These are phyloP conservation scores for Ceriops tagal DNA, from an alignment of 345 rosid genomes.

Conservation along the genomic window DNA sequence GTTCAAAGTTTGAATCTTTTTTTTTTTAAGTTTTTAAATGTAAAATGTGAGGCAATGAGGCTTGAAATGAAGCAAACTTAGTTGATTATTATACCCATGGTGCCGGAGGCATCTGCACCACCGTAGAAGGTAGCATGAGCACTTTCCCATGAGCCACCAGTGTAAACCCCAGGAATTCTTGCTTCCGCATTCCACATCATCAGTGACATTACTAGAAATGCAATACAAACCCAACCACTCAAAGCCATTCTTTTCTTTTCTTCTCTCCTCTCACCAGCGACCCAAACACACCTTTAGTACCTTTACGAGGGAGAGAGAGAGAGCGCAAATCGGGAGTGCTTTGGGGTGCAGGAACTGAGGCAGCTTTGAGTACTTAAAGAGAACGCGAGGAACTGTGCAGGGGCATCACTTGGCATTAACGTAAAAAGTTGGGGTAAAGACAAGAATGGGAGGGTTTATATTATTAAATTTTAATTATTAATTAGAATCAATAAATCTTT, in stretches of 20 bases:
- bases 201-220: conserved; percentile 3
- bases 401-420: conserved; percentile 13
- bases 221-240: neutral
- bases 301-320: neutral
- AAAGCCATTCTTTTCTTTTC: neutral
- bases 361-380: conserved; percentile 17
- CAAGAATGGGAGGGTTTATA: too few species aligned
- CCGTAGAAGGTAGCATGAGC: conserved; percentile 40
- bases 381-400: neutral
- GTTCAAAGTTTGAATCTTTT: too few species aligned
- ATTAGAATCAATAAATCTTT: too few species aligned
- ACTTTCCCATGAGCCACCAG: conserved; percentile 20
- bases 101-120: conserved; percentile 34
- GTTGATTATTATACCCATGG: conserved; percentile 21
- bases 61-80: neutral
- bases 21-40: neutral
- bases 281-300: neutral
- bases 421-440: neutral
- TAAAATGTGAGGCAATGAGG: neutral
- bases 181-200: conserved; percentile 20
- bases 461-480: too few species aligned
- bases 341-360: neutral
- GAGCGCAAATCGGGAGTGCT: neutral
- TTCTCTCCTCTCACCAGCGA: neutral
- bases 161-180: conserved; percentile 31